Conservation (phyloP, 148 eudicot species). For the Nepenthes mirabilis region DNA sequence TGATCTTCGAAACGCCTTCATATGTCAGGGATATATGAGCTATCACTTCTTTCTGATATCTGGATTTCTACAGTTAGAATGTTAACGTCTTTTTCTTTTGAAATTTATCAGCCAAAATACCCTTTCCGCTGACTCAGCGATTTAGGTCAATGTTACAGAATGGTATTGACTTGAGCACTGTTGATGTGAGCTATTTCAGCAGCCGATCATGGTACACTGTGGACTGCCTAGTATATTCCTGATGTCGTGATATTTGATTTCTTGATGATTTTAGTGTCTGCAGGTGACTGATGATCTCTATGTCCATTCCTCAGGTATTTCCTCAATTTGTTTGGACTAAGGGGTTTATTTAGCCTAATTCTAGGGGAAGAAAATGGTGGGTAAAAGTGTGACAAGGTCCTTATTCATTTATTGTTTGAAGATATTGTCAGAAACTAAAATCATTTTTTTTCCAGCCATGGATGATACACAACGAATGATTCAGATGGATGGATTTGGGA, state of each 20-base stretch:
- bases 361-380: conserved; percentile 94
- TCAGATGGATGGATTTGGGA: conserved; percentile 98
- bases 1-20: too few species aligned
- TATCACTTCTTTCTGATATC: background rate
- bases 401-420: background rate
- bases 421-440: background rate
- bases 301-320: conserved; percentile 55
- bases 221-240: conserved; percentile 1
- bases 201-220: conserved; percentile 84
- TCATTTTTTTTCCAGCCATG: conserved; percentile 41
- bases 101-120: conserved; percentile 70
- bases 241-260: background rate
- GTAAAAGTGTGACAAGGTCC: background rate
- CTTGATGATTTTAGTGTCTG: background rate
- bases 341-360: conserved; percentile 92
- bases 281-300: conserved; percentile 5
- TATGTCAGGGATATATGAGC: too few species aligned
- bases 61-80: background rate
- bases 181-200: conserved; percentile 98
- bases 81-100: conserved; percentile 1
- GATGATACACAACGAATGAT: conserved; percentile 98
- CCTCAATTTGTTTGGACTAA: conserved; percentile 86
- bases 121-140: conserved; percentile 95
- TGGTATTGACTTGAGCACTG: conserved; percentile 94
- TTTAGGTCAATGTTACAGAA: conserved; percentile 94